Evolutionary conservation across 768 basidiomycete genomes (phyloP), one percentile per base, ranked within the genome.

Genomic region (Neoboletus brunneissimus): DNA sequence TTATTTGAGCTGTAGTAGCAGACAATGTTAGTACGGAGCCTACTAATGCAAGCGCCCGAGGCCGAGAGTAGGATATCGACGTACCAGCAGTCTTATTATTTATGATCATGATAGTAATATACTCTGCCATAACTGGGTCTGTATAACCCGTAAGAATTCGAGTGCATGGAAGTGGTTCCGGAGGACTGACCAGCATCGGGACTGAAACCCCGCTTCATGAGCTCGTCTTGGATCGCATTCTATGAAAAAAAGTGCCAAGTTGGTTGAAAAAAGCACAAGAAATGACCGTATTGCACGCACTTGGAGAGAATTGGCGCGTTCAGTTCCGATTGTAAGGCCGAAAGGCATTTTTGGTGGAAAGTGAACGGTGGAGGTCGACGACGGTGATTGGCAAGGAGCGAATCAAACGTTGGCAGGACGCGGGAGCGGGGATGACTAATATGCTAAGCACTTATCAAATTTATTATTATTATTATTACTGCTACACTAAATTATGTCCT

Each of bases 61-160:
- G 29, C n/a, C 22, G 37, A 12, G 27, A 29, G 53, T 0, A 40
- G 38, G 25, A 55, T 37, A 31, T 42, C 16, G 43, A 75, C 85
- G 34, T 63, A 87, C 90, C 81, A 59, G 83, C 72, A 55, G 88
- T 86, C 77, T 94, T 95, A 73, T 90, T 89, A 69, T 95, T 95
- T 61, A 94, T 93, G 46, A 95, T 82, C 93, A 95, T 94, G 56
- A 95, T 95, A 20, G 90, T 92, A 55, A 94, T 92, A 66, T 93
- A 95, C 72, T 95, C 93, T 3, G 92, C 91, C 91, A 94, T 93
- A 63, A 93, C 90, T 15, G 85, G 84, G 72, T 94, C 91, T 91
- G 63, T 5, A 55, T 46, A 51, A 27, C 10, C 2, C 1, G 45
- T 66, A 27, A 70, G 56, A 48, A 43, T 47, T 62, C 15, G 51